Percentiles rank a stretch among this genome's conserved stretches.
Evolutionary conservation across 2,329 filamentous ascomycete genomes (phyloP).

Genomic region (Leptographium radiaticola): DNA sequence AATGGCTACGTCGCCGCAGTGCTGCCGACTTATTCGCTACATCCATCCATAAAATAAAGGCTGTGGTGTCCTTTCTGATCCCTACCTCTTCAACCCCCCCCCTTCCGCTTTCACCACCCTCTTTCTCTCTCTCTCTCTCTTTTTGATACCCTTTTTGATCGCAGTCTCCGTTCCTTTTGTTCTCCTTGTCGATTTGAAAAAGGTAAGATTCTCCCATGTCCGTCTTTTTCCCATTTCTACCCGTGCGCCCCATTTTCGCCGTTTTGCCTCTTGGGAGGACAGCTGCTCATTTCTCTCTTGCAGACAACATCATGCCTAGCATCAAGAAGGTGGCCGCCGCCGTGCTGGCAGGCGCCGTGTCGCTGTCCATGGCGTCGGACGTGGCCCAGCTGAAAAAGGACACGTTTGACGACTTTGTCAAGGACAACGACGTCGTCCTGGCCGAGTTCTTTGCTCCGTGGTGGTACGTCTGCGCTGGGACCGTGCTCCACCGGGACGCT

Average conservation of each 20-base stretch:
- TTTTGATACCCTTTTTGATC: background rate
- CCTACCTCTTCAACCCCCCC: background rate
- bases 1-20: background rate
- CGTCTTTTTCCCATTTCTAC: too few relatives aligned
- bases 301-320: constrained; percentile 26
- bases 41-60: background rate
- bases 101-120: background rate
- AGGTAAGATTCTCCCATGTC: too few relatives aligned
- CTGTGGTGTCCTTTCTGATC: background rate
- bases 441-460: constrained; percentile 51
- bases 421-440: constrained; percentile 75
- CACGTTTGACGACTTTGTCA: constrained; percentile 77
- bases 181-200: too few relatives aligned
- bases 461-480: constrained; percentile 36
- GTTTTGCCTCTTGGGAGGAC: too few relatives aligned
- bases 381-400: constrained; percentile 76
- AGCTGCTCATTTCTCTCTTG: background rate
- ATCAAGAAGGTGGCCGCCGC: constrained; percentile 37
- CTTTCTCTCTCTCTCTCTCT: background rate
- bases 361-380: constrained; percentile 57
- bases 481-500: background rate
- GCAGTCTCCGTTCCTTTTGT: background rate
- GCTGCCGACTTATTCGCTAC: too few relatives aligned
- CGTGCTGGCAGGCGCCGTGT: constrained; percentile 41
- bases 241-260: too few relatives aligned